Conservation (phyloP, 1,284 basidiomycete genomes). For the Taiwanofungus camphoratus region DNA sequence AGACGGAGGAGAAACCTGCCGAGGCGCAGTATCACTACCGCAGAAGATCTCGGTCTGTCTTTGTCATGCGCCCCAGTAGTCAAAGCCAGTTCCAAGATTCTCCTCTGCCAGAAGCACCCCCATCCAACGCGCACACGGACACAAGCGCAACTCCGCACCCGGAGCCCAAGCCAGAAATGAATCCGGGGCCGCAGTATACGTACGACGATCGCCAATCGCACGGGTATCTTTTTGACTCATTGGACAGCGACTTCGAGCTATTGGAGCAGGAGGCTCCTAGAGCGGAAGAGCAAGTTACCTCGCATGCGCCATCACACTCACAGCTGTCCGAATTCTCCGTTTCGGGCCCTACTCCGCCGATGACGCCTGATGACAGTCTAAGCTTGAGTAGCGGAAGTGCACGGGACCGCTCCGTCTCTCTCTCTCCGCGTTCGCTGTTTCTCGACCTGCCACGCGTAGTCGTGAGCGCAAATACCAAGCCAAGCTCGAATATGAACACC, state of each 20-base stretch:
- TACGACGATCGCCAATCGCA: slow-evolving; percentile 29
- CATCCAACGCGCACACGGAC: slow-evolving; percentile 1
- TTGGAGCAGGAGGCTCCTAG: too few species aligned
- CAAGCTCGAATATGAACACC: too few species aligned
- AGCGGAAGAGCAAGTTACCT: slow-evolving; percentile 9
- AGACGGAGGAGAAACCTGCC: slow-evolving; percentile 10
- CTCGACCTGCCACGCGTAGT: slow-evolving; percentile 16
- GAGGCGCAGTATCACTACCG: slow-evolving; percentile 22
- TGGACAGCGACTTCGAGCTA: slow-evolving; percentile 4
- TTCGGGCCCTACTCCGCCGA: slow-evolving; percentile 25
- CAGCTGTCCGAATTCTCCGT: slow-evolving; percentile 15
- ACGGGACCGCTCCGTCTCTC: slow-evolving; percentile 17
- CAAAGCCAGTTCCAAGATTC: not conserved
- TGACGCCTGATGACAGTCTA: slow-evolving; percentile 29
- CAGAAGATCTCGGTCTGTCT: slow-evolving; percentile 25
- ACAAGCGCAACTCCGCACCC: slow-evolving; percentile 1
- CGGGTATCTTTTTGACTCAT: slow-evolving; percentile 21
- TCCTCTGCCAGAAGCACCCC: not conserved
- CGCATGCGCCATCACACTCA: slow-evolving; percentile 13
- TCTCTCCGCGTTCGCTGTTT: slow-evolving; percentile 16
- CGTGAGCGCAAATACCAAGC: slow-evolving; percentile 2
- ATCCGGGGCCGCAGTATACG: slow-evolving; percentile 22
- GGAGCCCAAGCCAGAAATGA: slow-evolving; percentile 6
- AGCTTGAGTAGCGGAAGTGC: slow-evolving; percentile 23
- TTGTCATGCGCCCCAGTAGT: slow-evolving; percentile 6